Evolutionary conservation across 2,329 filamentous ascomycete species (phyloP), one percentile per base, ranked within the genome.

Genomic region (Fusarium fracticaudum): DNA sequence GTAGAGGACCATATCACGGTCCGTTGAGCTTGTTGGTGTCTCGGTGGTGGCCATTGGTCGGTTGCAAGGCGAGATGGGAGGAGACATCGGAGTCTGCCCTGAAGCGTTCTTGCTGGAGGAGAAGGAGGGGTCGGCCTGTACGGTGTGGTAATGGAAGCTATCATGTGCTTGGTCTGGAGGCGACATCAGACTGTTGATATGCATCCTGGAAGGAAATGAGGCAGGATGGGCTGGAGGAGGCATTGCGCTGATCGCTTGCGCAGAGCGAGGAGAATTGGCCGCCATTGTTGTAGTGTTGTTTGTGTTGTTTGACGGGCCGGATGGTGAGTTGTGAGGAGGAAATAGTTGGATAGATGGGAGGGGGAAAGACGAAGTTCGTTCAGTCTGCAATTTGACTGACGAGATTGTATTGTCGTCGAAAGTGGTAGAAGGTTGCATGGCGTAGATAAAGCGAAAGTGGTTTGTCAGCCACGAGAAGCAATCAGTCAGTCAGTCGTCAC

Each of bases 131-230:
- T 72, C 35, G 65, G 61, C 62, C 47, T 79, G 60, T 78, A 67
- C 72, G 44, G 62, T 54, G 29, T 74, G 64, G 51, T 62, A 64
- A 26, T 73, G 60, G 79, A 91, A 91, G 75, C 81, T 89, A 72
- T 91, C 89, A 55, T 84, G 85, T 40, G 85, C 79, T n/a, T 84
- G 83, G 43, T 91, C 89, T 29, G 90, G 90, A 38, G 90, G 90
- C 29, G 90, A 91, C 86, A 91, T 90, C 66, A 91, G 83, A 69
- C 84, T 90, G 82, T 80, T 86, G 73, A 89, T 87, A 70, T 87
- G 84, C 60, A 86, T 87, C 78, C 84, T 87, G 9, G 74, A 38
- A 29, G 73, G 73, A 35, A 71, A 71, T 58, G 74, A 69, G 29
- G 76, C 63, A 41, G 77, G 75, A 29, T 69, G 71, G 15, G 78